phyloP scores from a whole-genome alignment of 2,329 filamentous ascomycete genomes.

The Pyrenochaeta sp. region DNA sequence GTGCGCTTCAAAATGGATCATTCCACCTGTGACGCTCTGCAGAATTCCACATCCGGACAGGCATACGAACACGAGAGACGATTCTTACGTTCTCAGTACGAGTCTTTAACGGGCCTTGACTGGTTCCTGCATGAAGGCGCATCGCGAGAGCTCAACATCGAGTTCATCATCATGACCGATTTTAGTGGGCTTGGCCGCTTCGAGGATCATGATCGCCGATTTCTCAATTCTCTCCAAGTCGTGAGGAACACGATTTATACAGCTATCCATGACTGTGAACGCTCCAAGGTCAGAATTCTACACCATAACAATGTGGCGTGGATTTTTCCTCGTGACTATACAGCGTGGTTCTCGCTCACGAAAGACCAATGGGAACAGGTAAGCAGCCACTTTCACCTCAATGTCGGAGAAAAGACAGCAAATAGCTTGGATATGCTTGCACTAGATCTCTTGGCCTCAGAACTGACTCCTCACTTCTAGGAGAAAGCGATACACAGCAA shows the following conservation, averaged over 20 bases:
- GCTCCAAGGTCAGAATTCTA: constrained; percentile 19
- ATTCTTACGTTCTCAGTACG: constrained; percentile 6
- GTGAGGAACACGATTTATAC: constrained; percentile 25
- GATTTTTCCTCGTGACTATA: constrained; percentile 26
- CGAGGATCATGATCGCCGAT: background rate
- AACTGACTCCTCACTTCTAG: no score
- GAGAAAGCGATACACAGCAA: constrained; percentile 7
- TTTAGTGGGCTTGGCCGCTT: background rate
- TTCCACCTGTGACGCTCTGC: constrained; percentile 1
- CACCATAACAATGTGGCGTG: constrained; percentile 22
- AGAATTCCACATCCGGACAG: background rate
- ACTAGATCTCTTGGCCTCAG: no score
- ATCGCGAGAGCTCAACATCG: constrained; percentile 15
- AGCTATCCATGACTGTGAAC: constrained; percentile 20
- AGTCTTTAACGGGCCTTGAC: background rate
- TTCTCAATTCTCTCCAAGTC: constrained; percentile 25
- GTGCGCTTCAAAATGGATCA: constrained; percentile 35
- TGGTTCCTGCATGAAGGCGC: background rate
- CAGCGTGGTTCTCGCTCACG: constrained; percentile 17
- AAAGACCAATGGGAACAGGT: constrained; percentile 30
- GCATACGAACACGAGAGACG: constrained; percentile 12
- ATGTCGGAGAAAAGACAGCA: no score
- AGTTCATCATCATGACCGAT: constrained; percentile 30
- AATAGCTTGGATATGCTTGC: no score
- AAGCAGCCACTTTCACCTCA: constrained; percentile 4